Conservation (phyloP, 2,329 filamentous ascomycete genomes). For the Diaporthe sp. region DNA sequence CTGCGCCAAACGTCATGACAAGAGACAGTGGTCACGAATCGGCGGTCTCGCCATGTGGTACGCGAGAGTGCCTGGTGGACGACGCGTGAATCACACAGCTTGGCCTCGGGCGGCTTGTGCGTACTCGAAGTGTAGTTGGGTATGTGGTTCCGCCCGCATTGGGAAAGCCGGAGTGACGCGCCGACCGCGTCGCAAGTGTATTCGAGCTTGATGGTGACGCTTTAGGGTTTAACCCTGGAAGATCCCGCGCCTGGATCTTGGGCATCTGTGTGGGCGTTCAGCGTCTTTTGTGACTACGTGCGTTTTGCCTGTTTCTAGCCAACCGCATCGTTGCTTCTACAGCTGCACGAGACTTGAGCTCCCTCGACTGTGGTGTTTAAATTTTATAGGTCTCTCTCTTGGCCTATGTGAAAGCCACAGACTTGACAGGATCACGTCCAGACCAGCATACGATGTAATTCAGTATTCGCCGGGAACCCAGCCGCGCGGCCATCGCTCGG, state of each 20-base stretch:
- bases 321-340: not conserved
- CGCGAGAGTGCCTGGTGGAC: no score
- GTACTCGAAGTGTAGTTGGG: not conserved
- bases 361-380: no score
- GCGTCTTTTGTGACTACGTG: no score
- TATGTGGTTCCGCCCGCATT: not conserved
- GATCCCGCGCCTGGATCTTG: not conserved
- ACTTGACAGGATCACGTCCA: not conserved
- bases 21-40: not conserved
- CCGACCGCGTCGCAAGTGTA: constrained; percentile 30
- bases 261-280: not conserved
- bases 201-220: no score
- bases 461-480: not conserved
- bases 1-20: constrained; percentile 31
- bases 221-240: constrained; percentile 2
- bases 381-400: not conserved
- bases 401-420: not conserved
- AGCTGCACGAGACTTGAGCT: not conserved
- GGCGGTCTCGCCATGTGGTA: not conserved
- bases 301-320: not conserved
- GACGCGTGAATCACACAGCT: not conserved
- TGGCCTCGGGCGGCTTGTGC: not conserved
- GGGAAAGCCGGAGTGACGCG: constrained; percentile 6
- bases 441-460: no score
- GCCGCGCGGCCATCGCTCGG: not conserved